These are phyloP conservation scores for Tuber brumale DNA, from an alignment of 495 filamentous ascomycete genomes.

Conservation along the genomic window DNA sequence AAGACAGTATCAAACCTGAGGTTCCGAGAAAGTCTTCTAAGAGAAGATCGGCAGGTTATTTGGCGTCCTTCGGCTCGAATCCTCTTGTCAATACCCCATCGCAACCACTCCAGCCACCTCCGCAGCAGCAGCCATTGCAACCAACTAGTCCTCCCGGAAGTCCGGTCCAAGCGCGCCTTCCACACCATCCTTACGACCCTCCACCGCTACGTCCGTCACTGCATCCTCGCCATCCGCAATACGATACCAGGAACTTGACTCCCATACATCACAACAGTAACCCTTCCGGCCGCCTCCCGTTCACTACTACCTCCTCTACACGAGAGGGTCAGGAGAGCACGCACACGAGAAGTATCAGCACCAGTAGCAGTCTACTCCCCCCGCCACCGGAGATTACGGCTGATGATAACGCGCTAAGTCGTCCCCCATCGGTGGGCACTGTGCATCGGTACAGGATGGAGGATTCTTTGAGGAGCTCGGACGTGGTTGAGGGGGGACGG, in stretches of 20 bases:
- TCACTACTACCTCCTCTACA: slow-evolving; percentile 15
- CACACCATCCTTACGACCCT: slow-evolving; percentile 35
- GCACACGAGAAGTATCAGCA: slow-evolving; percentile 33
- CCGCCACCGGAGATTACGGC: slow-evolving; percentile 29
- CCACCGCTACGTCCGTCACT: slow-evolving; percentile 30
- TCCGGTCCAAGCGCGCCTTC: slow-evolving; percentile 28
- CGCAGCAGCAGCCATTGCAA: slow-evolving; percentile 35
- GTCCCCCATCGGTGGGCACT: slow-evolving; percentile 37
- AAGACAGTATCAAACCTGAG: slow-evolving; percentile 43
- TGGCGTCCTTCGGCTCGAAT: slow-evolving; percentile 30
- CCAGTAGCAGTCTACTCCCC: slow-evolving; percentile 37
- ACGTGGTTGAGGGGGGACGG: not conserved
- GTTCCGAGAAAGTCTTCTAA: slow-evolving; percentile 61
- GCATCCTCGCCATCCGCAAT: slow-evolving; percentile 22
- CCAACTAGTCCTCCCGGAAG: slow-evolving; percentile 35
- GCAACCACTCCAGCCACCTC: slow-evolving; percentile 32
- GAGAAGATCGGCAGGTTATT: slow-evolving; percentile 41
- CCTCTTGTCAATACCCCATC: slow-evolving; percentile 27
- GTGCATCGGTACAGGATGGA: slow-evolving; percentile 39
- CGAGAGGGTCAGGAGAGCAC: slow-evolving; percentile 23
- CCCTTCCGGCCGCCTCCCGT: slow-evolving; percentile 30
- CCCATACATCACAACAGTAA: slow-evolving; percentile 5
- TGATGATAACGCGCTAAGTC: slow-evolving; percentile 25
- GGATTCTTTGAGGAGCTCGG: slow-evolving; percentile 28
- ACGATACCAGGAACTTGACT: slow-evolving; percentile 25